Evolutionary conservation across 768 basidiomycete genomes (phyloP), one percentile per base, ranked within the genome.

Genomic region (Sporobolomyces roseus): DNA sequence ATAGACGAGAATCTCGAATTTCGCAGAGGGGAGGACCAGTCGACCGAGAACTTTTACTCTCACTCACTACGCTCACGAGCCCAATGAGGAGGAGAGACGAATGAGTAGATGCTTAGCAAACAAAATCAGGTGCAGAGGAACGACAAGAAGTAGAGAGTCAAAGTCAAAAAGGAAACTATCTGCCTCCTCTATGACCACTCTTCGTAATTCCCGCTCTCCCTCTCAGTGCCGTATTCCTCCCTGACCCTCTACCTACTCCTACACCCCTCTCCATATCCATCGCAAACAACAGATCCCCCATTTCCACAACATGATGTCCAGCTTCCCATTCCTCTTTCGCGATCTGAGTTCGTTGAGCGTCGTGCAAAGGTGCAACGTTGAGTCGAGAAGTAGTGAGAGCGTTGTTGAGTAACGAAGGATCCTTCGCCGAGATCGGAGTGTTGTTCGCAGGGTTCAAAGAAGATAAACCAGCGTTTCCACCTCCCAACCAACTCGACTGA

Each of bases 281-380:
- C 16, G 90, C 90, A 78, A 92, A 93, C 82, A 93, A 82, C 3
- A 89, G 87, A 79, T 93, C 91, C 43, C 86, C 81, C 79, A 91
- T 80, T 4, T 87, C 90, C 58, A 93, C 81, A 25, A 82, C 69
- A 59, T 82, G 83, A 71, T 85, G 81, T 27, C 80, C 81, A 61
- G 88, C 87, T 50, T 87, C 85, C 73, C 86, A 86, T 38, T 74
- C 66, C 70, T 76, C 61, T 48, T 64, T 69, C 33, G 79, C 77
- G 25, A 78, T 75, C n/a, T 81, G 72, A 35, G 79, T 13, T 74
- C 52, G 16, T 79, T 59, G 70, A 84, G 87, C 75, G 69, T 73
- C 54, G 82, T 86, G 30, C 82, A 66, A n/a, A 3, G 63, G 62
- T 6, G 72, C 61, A 17, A 69, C 23, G 52, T 64, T 65, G 65